Evolutionary conservation across 2,329 filamentous ascomycete genomes (phyloP), one percentile per base, ranked within the genome.

Genomic region (Fusarium aywerte): DNA sequence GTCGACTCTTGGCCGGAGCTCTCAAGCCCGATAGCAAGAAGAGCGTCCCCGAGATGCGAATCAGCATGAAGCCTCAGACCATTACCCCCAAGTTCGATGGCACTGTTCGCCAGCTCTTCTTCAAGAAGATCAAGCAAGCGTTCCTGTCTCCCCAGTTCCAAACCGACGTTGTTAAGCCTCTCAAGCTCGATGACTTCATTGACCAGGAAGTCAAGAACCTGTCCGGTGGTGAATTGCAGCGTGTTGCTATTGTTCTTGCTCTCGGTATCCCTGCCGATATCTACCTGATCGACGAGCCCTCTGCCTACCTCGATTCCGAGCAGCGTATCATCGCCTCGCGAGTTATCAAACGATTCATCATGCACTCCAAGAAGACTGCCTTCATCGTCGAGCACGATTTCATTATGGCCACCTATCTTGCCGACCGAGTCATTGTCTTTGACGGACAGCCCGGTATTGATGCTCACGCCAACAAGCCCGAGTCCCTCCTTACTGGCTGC

Each of bases 371-470:
- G 89, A 98, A 98, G 89, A 99, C 96, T 1, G 96, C 96, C 49
- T 99, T 99, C 80, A 89, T 99, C 72, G 95, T 99, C 78, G 96
- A 99, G 89, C 96, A 99, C 91, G 96, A 99, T 87, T 98, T 99
- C 84, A 97, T 98, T 84, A 97, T 98, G 94, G 87, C 87, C 43
- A 89, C 86, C 18, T 88, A 88, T 71, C 83, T 89, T 51, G 87
- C 96, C 43, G 96, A 99, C 77, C 92, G 96, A 71, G 96, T 99
- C 79, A 99, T 99, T 76, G 96, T 99, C 76, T 99, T 99, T 76
- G 96, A 98, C 76, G 96, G 96, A 73, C 78, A 96, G 82, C 96
- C 96, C 47, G 96, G 94, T 76, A 86, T 97, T 72, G 85, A 97
- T 72, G 88, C 96, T 53, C 92, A 90, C 71, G 96, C 96, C 71